These are phyloP conservation scores for Lindgomyces ingoldianus DNA, from an alignment of 495 filamentous ascomycete genomes.

Conservation along the genomic window DNA sequence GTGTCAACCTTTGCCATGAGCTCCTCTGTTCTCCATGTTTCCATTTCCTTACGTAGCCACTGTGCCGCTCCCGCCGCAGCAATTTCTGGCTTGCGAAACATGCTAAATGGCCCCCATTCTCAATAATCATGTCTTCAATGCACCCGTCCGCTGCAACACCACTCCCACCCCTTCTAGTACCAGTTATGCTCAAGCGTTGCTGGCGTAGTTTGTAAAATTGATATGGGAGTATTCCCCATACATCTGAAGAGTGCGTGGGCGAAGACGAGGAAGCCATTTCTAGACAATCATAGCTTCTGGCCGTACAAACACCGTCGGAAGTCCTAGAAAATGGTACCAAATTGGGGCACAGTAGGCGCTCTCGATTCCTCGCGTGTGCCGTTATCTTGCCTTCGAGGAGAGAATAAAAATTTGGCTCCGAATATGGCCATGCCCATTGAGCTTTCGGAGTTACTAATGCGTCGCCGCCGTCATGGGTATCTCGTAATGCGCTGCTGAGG, in stretches of 20 bases:
- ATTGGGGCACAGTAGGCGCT: slow-evolving; percentile 40
- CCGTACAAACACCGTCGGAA: slow-evolving; percentile 64
- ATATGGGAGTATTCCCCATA: slow-evolving; percentile 69
- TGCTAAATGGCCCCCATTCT: slow-evolving; percentile 46
- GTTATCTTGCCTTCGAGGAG: slow-evolving; percentile 35
- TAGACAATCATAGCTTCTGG: slow-evolving; percentile 66
- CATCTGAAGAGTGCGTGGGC: slow-evolving; percentile 75
- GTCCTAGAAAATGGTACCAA: slow-evolving; percentile 12
- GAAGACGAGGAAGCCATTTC: slow-evolving; percentile 62
- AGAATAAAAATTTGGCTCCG: slow-evolving; percentile 31
- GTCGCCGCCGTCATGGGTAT: slow-evolving; percentile 31
- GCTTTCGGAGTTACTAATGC: slow-evolving; percentile 43
- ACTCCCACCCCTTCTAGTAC: slow-evolving; percentile 62
- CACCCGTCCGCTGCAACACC: slow-evolving; percentile 62
- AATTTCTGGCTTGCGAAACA: slow-evolving; percentile 69
- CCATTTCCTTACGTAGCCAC: slow-evolving; percentile 64
- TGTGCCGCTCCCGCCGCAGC: slow-evolving; percentile 57
- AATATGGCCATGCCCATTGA: slow-evolving; percentile 45
- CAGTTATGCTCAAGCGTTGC: slow-evolving; percentile 47
- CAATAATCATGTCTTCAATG: slow-evolving; percentile 65
- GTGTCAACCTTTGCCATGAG: slow-evolving; percentile 42
- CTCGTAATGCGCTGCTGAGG: slow-evolving; percentile 41
- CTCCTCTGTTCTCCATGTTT: slow-evolving; percentile 60
- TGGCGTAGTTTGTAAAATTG: slow-evolving; percentile 41
- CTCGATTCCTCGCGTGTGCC: slow-evolving; percentile 12